Evolutionary conservation across 441 rosid species (phyloP), one percentile per base, ranked within the genome.

Genomic region (Eutrema salsugineum): DNA sequence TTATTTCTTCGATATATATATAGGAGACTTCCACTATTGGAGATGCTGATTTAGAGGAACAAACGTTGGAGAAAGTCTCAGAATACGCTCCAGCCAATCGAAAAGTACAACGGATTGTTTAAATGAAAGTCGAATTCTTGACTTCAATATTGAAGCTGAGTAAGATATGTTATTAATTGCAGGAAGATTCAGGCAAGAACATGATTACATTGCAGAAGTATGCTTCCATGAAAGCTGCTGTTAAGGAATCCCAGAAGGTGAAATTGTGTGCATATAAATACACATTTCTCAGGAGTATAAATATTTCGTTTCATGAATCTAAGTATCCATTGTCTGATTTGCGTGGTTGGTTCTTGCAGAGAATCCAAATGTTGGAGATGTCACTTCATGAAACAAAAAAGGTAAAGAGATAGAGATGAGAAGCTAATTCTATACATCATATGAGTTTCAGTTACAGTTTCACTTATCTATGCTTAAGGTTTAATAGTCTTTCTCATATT

Each of bases 311-410:
- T 15, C 62, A 54, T 33, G 70, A 30, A 8, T 51, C 27, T 22
- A 54, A 14, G 8, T 24, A 54, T 47, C 9, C 44, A 3, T 44
- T 19, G 19, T 8, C 44, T 56, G 38, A 33, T 57, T 16, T 17
- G 36, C 28, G 43, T 65, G 43, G 35, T 56, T 73, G 66, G 61
- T 57, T 66, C 30, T 8, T 48, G 60, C 66, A 73, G 72, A 65
- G 15, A 57, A 48, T 73, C 19, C 38, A 66, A 48, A 66, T 66
- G 77, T 10, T 73, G 44, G 77, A 73, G 51, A 1, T 30, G 24
- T 65, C 77, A 57, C 66, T 73, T 5, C 53, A 57, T 36, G 71
- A 73, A 66, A 65, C 66, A 17, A 73, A 57, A 48, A 39, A 14
- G 77, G 77, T 66, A 48, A 64, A 19, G n/a, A 65, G 22, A 71